A percentile compares a stretch with the other conserved stretches of the same genome.
Conservation (phyloP, 2,329 filamentous ascomycete species). For the Trematosphaeria pertusa region DNA sequence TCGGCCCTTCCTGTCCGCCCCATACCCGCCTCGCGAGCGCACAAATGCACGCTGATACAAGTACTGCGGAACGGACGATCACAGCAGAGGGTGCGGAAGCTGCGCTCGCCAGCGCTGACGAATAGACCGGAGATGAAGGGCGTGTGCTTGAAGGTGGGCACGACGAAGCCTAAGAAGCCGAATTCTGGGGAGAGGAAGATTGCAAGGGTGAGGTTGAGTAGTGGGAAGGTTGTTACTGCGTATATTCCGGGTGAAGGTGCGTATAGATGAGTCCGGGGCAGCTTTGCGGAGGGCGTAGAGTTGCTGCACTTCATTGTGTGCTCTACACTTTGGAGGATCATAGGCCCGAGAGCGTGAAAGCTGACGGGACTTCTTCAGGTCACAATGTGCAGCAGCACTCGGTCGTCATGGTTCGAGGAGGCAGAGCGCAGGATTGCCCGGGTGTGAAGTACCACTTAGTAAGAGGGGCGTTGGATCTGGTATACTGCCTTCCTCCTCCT, state of each 20-base stretch:
- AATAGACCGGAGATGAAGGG: constrained; percentile 86
- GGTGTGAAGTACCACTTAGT: constrained; percentile 97
- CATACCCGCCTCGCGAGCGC: constrained; percentile 49
- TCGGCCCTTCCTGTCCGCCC: constrained; percentile 32
- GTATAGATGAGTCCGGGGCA: constrained; percentile 1
- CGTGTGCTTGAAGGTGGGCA: constrained; percentile 92
- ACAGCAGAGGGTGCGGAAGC: constrained; percentile 80
- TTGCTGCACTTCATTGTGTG: too few species aligned
- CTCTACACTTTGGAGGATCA: too few species aligned
- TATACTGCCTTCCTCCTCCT: constrained; percentile 58
- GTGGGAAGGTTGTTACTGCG: constrained; percentile 83
- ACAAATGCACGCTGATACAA: constrained; percentile 58
- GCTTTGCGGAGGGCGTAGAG: too few species aligned
- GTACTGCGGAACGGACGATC: constrained; percentile 74
- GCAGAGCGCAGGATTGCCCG: constrained; percentile 94
- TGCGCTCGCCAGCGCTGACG: constrained; percentile 83
- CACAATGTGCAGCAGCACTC: constrained; percentile 99
- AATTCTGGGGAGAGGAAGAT: constrained; percentile 98
- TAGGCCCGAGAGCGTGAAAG: not conserved
- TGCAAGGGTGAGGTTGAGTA: constrained; percentile 87
- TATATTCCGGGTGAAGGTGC: constrained; percentile 93
- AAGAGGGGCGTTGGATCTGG: constrained; percentile 89
- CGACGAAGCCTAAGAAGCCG: constrained; percentile 96
- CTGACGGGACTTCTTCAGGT: constrained; percentile 53
- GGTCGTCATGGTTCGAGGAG: constrained; percentile 93